Conservation (phyloP, 75 land plant genomes). For the Sequoiadendron giganteum region DNA sequence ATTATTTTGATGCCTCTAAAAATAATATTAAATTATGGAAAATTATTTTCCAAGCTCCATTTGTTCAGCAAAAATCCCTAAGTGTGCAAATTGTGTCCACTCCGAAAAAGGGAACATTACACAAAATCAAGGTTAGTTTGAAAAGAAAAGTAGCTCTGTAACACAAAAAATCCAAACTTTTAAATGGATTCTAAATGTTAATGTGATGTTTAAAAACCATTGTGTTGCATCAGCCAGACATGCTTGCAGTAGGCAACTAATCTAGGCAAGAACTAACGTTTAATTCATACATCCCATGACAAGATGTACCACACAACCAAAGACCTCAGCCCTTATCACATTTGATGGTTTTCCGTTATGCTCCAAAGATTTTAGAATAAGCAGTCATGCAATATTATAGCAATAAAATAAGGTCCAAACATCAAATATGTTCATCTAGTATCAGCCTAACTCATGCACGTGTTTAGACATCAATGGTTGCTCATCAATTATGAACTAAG, state of each 20-base stretch:
- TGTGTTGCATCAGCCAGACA: not conserved
- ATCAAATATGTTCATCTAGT: not conserved
- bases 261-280: not conserved
- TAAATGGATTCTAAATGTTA: not conserved
- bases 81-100: too few species aligned
- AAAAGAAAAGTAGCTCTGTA: not conserved
- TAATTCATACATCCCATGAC: not conserved
- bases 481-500: not conserved
- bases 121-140: not conserved
- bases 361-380: not conserved
- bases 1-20: too few species aligned
- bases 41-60: too few species aligned
- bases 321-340: not conserved
- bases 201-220: not conserved
- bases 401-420: not conserved
- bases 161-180: not conserved
- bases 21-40: too few species aligned
- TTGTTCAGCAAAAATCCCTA: too few species aligned
- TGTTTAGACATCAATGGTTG: not conserved
- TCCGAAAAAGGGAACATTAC: too few species aligned
- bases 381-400: not conserved
- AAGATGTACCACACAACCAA: not conserved
- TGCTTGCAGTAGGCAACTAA: not conserved
- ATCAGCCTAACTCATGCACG: not conserved
- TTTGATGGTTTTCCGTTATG: not conserved